Conservation (phyloP, 2,329 filamentous ascomycete genomes). For the Juglanconis juglandina region DNA sequence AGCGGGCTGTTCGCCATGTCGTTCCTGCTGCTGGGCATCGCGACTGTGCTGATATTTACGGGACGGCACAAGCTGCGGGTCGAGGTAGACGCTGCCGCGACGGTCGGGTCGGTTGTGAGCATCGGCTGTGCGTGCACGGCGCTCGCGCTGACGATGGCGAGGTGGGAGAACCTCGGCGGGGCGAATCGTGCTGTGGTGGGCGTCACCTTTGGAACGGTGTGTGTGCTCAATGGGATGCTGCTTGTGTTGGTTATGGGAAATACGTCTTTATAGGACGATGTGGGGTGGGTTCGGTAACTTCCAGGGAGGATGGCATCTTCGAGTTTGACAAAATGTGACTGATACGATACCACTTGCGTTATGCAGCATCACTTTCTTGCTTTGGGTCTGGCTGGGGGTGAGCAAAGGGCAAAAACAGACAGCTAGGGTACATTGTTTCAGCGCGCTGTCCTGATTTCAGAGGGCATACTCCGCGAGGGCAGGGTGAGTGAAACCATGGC, state of each 20-base stretch:
- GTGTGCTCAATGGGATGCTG: constrained; percentile 48
- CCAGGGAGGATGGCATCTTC: background rate
- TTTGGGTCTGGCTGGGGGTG: background rate
- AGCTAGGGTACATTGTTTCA: background rate
- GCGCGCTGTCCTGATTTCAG: background rate
- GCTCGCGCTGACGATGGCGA: constrained; percentile 55
- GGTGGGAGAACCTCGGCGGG: constrained; percentile 42
- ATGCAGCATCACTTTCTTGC: background rate
- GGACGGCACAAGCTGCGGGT: constrained; percentile 63
- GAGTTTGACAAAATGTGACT: background rate
- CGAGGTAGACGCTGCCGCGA: constrained; percentile 72
- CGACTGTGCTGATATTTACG: constrained; percentile 63
- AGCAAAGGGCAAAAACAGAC: background rate
- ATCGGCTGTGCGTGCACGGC: constrained; percentile 61
- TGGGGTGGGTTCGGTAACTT: background rate
- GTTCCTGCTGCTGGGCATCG: constrained; percentile 61
- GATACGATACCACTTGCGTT: background rate
- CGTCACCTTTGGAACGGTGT: constrained; percentile 41
- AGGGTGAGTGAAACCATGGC: background rate
- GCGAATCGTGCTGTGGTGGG: constrained; percentile 42
- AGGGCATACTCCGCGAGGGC: background rate
- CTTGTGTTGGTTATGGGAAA: constrained; percentile 49
- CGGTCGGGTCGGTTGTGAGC: constrained; percentile 66
- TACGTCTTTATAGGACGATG: constrained; percentile 17
- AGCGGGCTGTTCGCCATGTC: constrained; percentile 55